Evolutionary conservation across 2,329 filamentous ascomycete species (phyloP).

Genomic region (Alternaria sp.): DNA sequence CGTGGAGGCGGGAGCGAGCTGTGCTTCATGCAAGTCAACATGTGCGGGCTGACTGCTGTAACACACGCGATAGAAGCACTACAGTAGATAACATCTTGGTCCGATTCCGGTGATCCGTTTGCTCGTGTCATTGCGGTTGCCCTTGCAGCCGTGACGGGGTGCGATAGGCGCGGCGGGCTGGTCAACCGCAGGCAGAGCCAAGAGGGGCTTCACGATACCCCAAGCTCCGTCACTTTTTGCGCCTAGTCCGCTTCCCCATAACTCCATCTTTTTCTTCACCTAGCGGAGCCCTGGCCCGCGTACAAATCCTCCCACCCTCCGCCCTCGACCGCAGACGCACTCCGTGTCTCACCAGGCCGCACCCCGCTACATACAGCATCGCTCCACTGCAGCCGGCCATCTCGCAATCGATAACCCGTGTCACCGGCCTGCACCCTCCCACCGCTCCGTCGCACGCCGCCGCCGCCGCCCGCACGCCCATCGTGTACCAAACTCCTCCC

Average conservation of each 20-base stretch:
- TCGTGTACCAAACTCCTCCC: background rate
- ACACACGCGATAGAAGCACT: background rate
- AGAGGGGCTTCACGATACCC: slow-evolving; percentile 10
- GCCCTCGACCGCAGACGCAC: background rate
- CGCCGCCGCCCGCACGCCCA: background rate
- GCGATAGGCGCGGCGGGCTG: background rate
- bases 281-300: background rate
- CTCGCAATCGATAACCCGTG: slow-evolving; percentile 3
- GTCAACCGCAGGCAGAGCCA: slow-evolving; percentile 2
- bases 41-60: slow-evolving; percentile 26
- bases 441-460: slow-evolving; percentile 3
- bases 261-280: slow-evolving; percentile 1
- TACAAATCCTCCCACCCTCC: background rate
- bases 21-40: slow-evolving; percentile 38
- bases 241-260: slow-evolving; percentile 10
- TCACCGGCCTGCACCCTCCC: slow-evolving; percentile 4
- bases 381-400: slow-evolving; percentile 6
- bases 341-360: background rate
- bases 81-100: background rate
- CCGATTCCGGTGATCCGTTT: background rate
- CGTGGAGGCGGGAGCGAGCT: slow-evolving; percentile 21
- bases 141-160: background rate
- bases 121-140: background rate
- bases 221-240: slow-evolving; percentile 5
- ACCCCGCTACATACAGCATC: slow-evolving; percentile 10